A percentile compares a stretch with the other conserved stretches of the same genome.
Conservation (phyloP, 257 asterid species). For the Penstemon barbatus region DNA sequence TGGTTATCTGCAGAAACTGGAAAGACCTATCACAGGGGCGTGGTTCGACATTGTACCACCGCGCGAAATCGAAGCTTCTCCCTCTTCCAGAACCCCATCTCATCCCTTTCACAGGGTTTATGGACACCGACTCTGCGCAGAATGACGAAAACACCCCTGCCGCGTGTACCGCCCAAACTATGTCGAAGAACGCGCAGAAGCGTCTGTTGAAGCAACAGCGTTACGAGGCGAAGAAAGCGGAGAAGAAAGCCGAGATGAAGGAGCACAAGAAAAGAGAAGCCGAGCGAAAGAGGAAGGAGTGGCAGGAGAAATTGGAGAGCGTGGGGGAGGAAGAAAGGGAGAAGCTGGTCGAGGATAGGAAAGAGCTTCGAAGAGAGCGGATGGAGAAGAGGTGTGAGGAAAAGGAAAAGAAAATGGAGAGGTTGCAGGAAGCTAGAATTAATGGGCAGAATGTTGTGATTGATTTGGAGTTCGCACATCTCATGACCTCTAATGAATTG, state of each 20-base stretch:
- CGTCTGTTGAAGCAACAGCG: slow-evolving; percentile 73
- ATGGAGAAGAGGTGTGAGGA: slow-evolving; percentile 67
- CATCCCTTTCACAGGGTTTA: too few relatives aligned
- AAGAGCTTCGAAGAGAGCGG: slow-evolving; percentile 57
- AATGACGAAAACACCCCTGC: slow-evolving; percentile 37
- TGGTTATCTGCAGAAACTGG: too few relatives aligned
- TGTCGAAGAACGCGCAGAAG: slow-evolving; percentile 82
- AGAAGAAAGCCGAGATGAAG: slow-evolving; percentile 70
- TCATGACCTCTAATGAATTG: slow-evolving; percentile 69
- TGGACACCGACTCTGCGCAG: slow-evolving; percentile 1
- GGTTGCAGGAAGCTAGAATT: slow-evolving; percentile 55
- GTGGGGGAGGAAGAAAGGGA: slow-evolving; percentile 65
- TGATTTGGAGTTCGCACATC: slow-evolving; percentile 81
- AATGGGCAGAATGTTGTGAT: slow-evolving; percentile 76
- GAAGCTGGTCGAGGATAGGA: slow-evolving; percentile 55
- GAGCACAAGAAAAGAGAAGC: slow-evolving; percentile 69
- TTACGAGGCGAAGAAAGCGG: slow-evolving; percentile 79
- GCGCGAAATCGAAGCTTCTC: too few relatives aligned
- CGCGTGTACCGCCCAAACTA: slow-evolving; percentile 30
- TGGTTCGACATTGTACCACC: too few relatives aligned
- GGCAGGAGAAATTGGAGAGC: slow-evolving; percentile 66
- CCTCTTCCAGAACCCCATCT: too few relatives aligned
- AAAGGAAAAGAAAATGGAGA: slow-evolving; percentile 60
- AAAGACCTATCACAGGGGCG: too few relatives aligned
- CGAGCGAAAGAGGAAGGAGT: slow-evolving; percentile 79